Evolutionary conservation across 2,329 filamentous ascomycete genomes (phyloP).

Genomic region (Exophiala sideris): DNA sequence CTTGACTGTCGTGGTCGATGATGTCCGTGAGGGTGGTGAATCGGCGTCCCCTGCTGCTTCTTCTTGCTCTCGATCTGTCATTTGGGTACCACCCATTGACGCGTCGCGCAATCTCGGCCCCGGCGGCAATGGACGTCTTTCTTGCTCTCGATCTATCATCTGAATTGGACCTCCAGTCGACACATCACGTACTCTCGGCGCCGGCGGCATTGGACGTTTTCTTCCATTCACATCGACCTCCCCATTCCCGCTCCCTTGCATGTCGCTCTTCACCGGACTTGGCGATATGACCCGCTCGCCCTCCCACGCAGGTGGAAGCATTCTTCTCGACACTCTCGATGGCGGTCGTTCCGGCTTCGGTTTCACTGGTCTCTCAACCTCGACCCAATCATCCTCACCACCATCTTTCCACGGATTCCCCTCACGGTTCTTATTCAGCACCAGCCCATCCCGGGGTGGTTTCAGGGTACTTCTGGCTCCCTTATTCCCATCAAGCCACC

Average conservation of each 20-base stretch:
- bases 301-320: conserved; percentile 20
- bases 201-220: conserved; percentile 6
- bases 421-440: conserved; percentile 69
- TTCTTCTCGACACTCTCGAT: conserved; percentile 18
- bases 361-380: conserved; percentile 28
- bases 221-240: too few species aligned
- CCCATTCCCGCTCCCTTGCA: conserved; percentile 1
- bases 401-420: conserved; percentile 72
- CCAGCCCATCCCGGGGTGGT: conserved; percentile 60
- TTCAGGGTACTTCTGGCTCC: conserved; percentile 70
- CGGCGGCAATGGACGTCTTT: conserved; percentile 7
- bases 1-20: conserved; percentile 34
- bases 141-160: too few species aligned
- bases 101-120: too few species aligned
- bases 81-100: too few species aligned
- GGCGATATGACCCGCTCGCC: conserved; percentile 15
- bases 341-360: conserved; percentile 28
- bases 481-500: conserved; percentile 63
- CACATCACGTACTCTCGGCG: too few species aligned
- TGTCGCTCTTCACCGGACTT: not conserved
- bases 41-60: too few species aligned
- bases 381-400: conserved; percentile 78
- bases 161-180: too few species aligned
- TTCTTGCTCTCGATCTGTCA: too few species aligned
- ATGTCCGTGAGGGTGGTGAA: conserved; percentile 23